These are phyloP conservation scores for Basipetospora chlamydospora DNA, from an alignment of 2,329 filamentous ascomycete genomes.

Conservation along the genomic window DNA sequence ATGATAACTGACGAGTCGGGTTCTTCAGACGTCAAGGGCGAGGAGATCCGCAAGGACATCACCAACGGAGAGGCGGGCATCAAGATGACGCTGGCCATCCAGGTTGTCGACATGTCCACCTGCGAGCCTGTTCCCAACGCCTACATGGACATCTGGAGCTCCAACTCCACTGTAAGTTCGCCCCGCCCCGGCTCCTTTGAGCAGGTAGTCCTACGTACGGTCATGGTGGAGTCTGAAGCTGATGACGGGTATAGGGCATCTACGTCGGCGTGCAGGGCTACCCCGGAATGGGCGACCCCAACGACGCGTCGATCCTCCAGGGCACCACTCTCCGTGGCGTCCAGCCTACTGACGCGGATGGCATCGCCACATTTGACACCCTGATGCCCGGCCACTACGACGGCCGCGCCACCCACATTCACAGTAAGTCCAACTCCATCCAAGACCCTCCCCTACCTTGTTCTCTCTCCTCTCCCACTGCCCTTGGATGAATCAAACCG, in stretches of 20 bases:
- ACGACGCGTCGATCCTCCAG: conserved; percentile 16
- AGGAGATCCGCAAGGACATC: conserved; percentile 10
- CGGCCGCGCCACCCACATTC: conserved; percentile 31
- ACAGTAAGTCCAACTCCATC: conserved; percentile 25
- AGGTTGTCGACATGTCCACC: conserved; percentile 10
- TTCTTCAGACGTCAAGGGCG: conserved; percentile 8
- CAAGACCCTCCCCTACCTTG: neutral
- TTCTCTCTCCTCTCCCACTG: no score
- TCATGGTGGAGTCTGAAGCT: no score
- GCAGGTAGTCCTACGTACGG: no score
- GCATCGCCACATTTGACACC: conserved; percentile 26
- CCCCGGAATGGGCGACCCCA: conserved; percentile 26
- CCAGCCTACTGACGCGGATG: conserved; percentile 23
- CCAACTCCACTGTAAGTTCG: conserved; percentile 22
- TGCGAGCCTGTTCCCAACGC: conserved; percentile 9
- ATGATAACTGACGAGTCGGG: neutral
- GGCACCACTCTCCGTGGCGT: conserved; percentile 21
- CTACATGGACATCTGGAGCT: conserved; percentile 11
- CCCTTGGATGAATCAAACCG: neutral
- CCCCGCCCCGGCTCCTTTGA: no score
- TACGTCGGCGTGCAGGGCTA: conserved; percentile 20
- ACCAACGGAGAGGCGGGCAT: conserved; percentile 20
- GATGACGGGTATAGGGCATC: conserved; percentile 13
- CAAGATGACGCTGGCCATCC: conserved; percentile 29
- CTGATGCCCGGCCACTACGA: conserved; percentile 30